These are phyloP conservation scores for Chenopodium berlandieri DNA, from an alignment of 148 eudicot species.

Conservation along the genomic window DNA sequence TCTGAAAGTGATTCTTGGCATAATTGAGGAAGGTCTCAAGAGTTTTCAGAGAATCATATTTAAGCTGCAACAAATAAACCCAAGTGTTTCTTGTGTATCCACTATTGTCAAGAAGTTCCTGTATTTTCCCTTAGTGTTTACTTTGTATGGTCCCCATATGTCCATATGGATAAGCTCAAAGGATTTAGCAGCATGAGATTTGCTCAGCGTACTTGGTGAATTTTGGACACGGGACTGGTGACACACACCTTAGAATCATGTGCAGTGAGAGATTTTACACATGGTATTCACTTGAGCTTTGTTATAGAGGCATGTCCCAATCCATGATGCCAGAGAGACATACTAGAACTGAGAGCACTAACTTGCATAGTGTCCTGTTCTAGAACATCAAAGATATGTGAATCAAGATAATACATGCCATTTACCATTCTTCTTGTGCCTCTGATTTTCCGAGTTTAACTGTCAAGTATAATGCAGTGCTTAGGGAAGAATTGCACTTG, in stretches of 20 bases:
- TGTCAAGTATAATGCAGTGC: neutral
- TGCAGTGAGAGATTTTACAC: neutral
- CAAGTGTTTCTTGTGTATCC: neutral
- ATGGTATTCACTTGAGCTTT: neutral
- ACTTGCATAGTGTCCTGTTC: neutral
- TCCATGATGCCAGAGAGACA: neutral
- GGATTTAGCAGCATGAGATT: accelerated
- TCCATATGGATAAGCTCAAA: neutral
- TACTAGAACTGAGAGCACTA: neutral
- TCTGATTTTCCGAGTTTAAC: neutral
- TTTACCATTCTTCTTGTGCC: neutral
- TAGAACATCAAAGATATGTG: too few relatives aligned
- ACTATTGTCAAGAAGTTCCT: neutral
- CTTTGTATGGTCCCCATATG: neutral
- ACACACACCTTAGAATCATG: neutral
- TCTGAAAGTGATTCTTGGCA: neutral
- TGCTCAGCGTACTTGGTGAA: neutral
- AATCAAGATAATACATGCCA: neutral
- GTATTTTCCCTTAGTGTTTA: neutral
- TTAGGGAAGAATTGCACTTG: neutral
- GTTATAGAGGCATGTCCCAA: neutral
- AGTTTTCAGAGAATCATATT: neutral
- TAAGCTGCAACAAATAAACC: neutral
- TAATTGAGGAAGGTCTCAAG: neutral
- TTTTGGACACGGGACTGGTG: neutral